Conservation (phyloP, 1,139 yeast genomes). For the Saccharomycopsis phalli region DNA sequence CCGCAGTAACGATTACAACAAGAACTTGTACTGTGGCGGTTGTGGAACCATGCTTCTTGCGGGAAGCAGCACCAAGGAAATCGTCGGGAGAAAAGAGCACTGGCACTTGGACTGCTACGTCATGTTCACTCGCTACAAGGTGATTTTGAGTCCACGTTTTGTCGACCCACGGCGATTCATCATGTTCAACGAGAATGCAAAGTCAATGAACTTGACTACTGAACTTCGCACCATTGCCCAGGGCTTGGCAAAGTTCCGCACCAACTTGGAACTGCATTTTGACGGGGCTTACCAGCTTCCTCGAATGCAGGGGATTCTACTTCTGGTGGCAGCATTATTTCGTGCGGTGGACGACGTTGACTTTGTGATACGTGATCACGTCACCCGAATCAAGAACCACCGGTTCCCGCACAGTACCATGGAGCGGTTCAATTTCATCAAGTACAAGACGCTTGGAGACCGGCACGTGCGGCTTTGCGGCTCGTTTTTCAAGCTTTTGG, state of each 20-base stretch:
- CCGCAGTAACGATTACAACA: conserved; percentile 16
- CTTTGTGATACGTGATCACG: conserved; percentile 6
- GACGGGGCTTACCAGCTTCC: background rate
- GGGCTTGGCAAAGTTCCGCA: background rate
- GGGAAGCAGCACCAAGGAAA: conserved; percentile 13
- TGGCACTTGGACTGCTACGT: conserved; percentile 18
- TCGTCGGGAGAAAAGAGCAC: conserved; percentile 7
- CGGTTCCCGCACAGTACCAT: background rate
- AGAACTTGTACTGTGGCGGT: conserved; percentile 17
- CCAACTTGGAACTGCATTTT: background rate
- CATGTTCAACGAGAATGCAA: conserved; percentile 14
- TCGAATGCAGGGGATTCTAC: background rate
- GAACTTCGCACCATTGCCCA: conserved; percentile 10
- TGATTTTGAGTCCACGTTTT: conserved; percentile 16
- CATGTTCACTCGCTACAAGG: conserved; percentile 11
- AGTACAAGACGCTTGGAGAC: conserved; percentile 8
- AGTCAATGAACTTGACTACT: conserved; percentile 15
- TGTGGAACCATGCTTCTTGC: conserved; percentile 17
- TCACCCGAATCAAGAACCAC: background rate
- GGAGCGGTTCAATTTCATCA: conserved; percentile 4
- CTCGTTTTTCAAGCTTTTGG: conserved; percentile 4
- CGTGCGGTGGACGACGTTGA: conserved; percentile 4
- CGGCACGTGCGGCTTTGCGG: conserved; percentile 6
- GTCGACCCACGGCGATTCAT: conserved; percentile 17
- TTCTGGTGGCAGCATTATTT: conserved; percentile 6